Percentiles rank a stretch among this genome's conserved stretches.
Conservation (phyloP, 2,329 filamentous ascomycete genomes). For the Aspergillus ochraceus region DNA sequence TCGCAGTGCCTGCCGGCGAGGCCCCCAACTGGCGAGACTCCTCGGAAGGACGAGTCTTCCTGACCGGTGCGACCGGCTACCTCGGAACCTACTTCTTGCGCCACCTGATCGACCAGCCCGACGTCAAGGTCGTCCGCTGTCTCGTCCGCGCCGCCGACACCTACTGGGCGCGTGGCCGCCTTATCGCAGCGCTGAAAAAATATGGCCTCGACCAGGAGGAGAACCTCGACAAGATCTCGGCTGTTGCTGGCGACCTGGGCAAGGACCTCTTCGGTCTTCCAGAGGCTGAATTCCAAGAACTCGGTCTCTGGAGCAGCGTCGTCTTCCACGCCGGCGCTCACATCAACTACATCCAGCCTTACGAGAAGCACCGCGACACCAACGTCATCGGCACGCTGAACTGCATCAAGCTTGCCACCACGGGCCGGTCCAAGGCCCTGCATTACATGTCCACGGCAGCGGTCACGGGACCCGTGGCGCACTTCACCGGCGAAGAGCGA, state of each 20-base stretch:
- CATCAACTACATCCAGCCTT: slow-evolving; percentile 2
- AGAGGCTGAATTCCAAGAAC: not conserved
- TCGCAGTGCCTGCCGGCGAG: not conserved
- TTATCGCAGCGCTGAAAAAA: not conserved
- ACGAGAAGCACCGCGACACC: not conserved
- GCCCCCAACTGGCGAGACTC: not conserved
- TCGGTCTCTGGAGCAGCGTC: not conserved
- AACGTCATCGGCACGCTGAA: not conserved
- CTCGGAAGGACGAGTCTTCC: not conserved
- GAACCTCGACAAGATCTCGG: not conserved
- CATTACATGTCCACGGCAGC: not conserved
- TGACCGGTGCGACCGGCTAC: slow-evolving; percentile 1
- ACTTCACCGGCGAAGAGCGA: not conserved
- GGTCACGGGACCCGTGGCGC: not conserved
- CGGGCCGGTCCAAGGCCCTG: not conserved
- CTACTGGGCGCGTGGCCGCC: not conserved
- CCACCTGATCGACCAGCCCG: not conserved
- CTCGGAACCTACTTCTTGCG: not conserved
- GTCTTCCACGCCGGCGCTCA: not conserved
- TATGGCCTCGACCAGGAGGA: not conserved
- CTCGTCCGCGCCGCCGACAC: not conserved
- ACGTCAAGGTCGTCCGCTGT: not conserved
- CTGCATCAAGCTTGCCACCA: not conserved
- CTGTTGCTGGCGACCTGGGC: not conserved
- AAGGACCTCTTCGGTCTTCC: not conserved